Conservation (phyloP, 106 monocot species). For the Dendrobium nobile region DNA sequence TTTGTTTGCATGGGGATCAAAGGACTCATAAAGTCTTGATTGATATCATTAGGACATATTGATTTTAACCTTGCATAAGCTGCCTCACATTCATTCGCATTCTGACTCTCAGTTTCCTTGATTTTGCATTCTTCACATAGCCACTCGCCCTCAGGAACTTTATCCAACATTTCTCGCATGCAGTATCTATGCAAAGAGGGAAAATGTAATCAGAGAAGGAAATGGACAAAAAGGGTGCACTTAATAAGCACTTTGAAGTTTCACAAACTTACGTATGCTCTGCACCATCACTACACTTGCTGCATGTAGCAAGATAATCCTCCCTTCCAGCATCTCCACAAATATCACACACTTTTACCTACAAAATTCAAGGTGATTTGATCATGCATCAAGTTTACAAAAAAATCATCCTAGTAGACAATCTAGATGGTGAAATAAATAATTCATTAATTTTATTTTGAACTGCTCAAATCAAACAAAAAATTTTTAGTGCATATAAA, state of each 20-base stretch:
- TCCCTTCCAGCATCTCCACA: slow-evolving; percentile 89
- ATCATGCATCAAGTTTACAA: neutral
- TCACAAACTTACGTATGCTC: slow-evolving; percentile 68
- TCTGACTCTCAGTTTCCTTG: slow-evolving; percentile 37
- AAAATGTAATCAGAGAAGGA: neutral
- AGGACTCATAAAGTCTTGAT: slow-evolving; percentile 16
- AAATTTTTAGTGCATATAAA: too few relatives aligned
- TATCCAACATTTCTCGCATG: slow-evolving; percentile 61
- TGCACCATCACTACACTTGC: slow-evolving; percentile 84
- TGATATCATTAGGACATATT: slow-evolving; percentile 19
- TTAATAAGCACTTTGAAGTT: neutral
- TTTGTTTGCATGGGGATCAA: slow-evolving; percentile 10
- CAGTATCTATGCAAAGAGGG: slow-evolving; percentile 48
- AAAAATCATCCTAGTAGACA: too few relatives aligned
- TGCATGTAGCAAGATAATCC: slow-evolving; percentile 66
- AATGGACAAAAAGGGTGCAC: neutral
- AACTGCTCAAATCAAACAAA: too few relatives aligned
- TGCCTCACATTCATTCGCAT: slow-evolving; percentile 19
- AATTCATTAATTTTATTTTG: too few relatives aligned
- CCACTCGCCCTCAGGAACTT: slow-evolving; percentile 85
- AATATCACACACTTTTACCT: slow-evolving; percentile 96
- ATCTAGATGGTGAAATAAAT: too few relatives aligned
- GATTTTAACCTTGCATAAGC: slow-evolving; percentile 16
- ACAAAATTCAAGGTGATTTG: neutral
- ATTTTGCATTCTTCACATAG: slow-evolving; percentile 81